phyloP scores from a whole-genome alignment of 164 flowering plant species.

The Berberis thunbergii region DNA sequence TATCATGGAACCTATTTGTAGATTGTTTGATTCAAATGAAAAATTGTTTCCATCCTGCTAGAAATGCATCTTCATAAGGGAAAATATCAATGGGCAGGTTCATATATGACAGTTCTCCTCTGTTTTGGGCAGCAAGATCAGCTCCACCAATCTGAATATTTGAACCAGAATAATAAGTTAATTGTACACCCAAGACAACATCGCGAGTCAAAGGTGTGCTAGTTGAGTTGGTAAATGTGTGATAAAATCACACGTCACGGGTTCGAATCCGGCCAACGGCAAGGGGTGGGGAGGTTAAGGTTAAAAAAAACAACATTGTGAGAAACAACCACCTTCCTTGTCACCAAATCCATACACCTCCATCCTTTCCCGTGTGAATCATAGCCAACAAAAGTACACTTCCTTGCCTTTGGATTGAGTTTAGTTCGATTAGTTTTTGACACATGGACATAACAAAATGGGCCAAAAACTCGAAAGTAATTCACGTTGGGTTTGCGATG shows the following conservation, averaged over 20 bases:
- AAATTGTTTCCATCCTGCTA: not conserved
- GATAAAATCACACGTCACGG: too few species aligned
- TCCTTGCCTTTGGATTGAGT: constrained; percentile 3
- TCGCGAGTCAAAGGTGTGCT: not conserved
- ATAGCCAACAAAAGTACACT: constrained; percentile 5
- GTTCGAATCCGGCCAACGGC: too few species aligned
- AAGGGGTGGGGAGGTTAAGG: too few species aligned
- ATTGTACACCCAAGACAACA: not conserved
- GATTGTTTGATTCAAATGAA: not conserved
- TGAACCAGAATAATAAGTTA: not conserved
- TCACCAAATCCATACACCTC: not conserved
- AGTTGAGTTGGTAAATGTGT: too few species aligned
- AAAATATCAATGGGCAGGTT: too few species aligned
- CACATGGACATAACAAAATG: constrained; percentile 16
- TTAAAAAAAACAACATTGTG: not conserved
- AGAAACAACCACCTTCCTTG: not conserved
- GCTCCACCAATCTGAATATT: not conserved
- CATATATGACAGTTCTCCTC: too few species aligned
- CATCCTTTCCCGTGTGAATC: constrained; percentile 1
- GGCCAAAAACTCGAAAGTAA: constrained; percentile 8
- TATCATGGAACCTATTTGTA: not conserved
- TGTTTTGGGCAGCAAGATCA: not conserved
- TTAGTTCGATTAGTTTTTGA: constrained; percentile 10
- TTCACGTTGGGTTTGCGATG: too few species aligned
- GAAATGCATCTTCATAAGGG: not conserved